Percentiles rank a stretch among this genome's conserved stretches.
These are phyloP conservation scores for Tetrapisispora namnaoensis DNA, from an alignment of 805 yeast genomes.

Conservation along the genomic window DNA sequence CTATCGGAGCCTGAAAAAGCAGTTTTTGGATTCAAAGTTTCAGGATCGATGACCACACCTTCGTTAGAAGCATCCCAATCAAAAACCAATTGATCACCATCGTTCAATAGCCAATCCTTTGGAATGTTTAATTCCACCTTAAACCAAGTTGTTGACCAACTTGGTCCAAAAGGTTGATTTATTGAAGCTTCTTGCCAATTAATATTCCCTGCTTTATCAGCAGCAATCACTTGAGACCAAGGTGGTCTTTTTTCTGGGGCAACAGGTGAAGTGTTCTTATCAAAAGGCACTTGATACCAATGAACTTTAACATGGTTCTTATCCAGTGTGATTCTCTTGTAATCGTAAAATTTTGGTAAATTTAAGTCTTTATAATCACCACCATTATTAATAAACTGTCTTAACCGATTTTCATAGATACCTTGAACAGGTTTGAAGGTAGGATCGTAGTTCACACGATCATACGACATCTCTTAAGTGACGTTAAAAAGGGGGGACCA, in stretches of 20 bases:
- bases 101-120: slow-evolving; percentile 33
- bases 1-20: slow-evolving; percentile 86
- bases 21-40: slow-evolving; percentile 57
- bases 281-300: slow-evolving; percentile 65
- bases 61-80: slow-evolving; percentile 86
- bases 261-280: slow-evolving; percentile 33
- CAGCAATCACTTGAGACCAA: slow-evolving; percentile 22
- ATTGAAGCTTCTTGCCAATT: slow-evolving; percentile 49
- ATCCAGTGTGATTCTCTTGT: slow-evolving; percentile 36
- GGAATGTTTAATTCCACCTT: slow-evolving; percentile 60
- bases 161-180: slow-evolving; percentile 81
- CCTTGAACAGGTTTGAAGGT: slow-evolving; percentile 57
- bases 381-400: slow-evolving; percentile 56
- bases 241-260: slow-evolving; percentile 29
- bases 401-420: slow-evolving; percentile 45
- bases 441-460: slow-evolving; percentile 33
- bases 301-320: slow-evolving; percentile 44
- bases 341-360: slow-evolving; percentile 72
- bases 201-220: slow-evolving; percentile 16
- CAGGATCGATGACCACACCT: slow-evolving; percentile 61
- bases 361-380: slow-evolving; percentile 68
- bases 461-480: slow-evolving; percentile 9
- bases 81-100: slow-evolving; percentile 43
- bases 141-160: slow-evolving; percentile 97
- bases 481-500: too few relatives aligned